Base-by-base conservation (phyloP, 2,329 filamentous ascomycete genomes). In the Aspergillus sp. region DNA sequence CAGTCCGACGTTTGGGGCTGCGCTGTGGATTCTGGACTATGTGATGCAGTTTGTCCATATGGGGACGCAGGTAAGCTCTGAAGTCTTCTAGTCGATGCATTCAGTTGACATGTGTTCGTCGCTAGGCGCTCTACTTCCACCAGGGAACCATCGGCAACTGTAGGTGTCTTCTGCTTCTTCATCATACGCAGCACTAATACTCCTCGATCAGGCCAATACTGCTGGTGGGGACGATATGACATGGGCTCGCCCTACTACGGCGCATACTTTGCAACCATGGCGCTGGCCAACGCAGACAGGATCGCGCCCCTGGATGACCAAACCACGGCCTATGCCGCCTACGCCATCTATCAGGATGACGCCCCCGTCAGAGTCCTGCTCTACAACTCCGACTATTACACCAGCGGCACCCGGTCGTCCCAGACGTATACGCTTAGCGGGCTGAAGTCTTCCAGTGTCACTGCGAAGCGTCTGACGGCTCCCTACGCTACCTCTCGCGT, bases 221-320 rank as follows among this genome's bases (percentile, higher is more conserved):
- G 75, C 62, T 78, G 73, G 69, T 79, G 74, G 71, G 76, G 74
- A 2, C 66, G 74, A 3, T 78, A 79, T 57, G 71, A 64, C 40
- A 80, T 80, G 70, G 78, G 78, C 0, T 71, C 77, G 0, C 78
- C 80, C 0, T 82, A 81, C 59, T 81, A 79, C 51, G 79, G 79
- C 3, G 79, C 78, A 0, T 78, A 76, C 44, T 74, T 74, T 3
- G 78, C 78, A 1, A 71, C 74, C 2, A 72, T 76, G n/a, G 64
- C 77, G 1, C 61, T 81, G 23, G 75, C 76, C 1, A 69, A 71
- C 1, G 77, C 74, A 0, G 63, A 70, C n/a, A 62, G 73, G 41
- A 65, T 82, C 45, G 73, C 77, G 0, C 71, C 74, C 0, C 64
- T 81, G 16, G 80, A 82, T 50, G 70, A 68, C 20, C 71, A 74